phyloP scores from a whole-genome alignment of 2,329 filamentous ascomycete genomes.

The Thielaviopsis musarum region DNA sequence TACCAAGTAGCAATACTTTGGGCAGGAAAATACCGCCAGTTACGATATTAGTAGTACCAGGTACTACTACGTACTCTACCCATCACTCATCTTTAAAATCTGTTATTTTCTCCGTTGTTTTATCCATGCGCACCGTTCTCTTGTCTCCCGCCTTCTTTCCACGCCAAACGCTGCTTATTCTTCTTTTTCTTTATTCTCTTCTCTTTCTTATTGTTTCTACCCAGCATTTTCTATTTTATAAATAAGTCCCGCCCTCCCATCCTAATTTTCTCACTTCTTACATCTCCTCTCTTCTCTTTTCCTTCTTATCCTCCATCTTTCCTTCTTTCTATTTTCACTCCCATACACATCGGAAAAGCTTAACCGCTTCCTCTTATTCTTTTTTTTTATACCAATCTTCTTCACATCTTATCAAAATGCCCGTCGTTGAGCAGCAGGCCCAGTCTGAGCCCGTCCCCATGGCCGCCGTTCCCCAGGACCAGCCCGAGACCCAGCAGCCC shows the following conservation, averaged over 20 bases:
- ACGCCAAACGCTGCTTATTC: not conserved
- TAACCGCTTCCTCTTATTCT: not conserved
- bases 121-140: no score
- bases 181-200: not conserved
- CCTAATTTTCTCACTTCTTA: not conserved
- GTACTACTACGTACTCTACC: no score
- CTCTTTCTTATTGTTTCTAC: not conserved
- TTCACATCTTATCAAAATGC: not conserved
- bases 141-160: no score
- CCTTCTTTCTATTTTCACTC: not conserved
- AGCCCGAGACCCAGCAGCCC: conserved; percentile 5
- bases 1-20: no score
- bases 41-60: no score
- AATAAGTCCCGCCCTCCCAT: not conserved
- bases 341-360: no score
- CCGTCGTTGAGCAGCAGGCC: conserved; percentile 3
- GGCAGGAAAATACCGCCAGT: no score
- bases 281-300: not conserved
- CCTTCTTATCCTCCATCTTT: not conserved
- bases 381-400: not conserved
- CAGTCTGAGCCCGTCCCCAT: conserved; percentile 1
- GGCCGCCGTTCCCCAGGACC: not conserved
- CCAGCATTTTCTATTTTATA: no score
- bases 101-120: no score
- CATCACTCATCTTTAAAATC: no score